A percentile compares a stretch with the other conserved stretches of the same genome.
Evolutionary conservation across 371 early-diverging fungal genomes (phyloP).

Genomic region (Actinomortierella wolfii): DNA sequence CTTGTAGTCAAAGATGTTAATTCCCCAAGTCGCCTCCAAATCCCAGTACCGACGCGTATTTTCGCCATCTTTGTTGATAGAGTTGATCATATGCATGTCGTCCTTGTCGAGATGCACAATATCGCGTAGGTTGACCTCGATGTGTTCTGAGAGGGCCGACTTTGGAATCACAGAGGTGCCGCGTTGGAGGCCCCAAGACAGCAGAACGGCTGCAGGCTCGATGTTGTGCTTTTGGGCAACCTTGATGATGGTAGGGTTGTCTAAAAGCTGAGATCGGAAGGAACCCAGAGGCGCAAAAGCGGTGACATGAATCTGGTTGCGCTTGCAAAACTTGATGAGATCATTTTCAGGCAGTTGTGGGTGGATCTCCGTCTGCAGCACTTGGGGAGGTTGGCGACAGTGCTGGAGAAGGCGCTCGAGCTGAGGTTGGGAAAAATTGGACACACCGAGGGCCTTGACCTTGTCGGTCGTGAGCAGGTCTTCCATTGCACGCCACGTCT

Average conservation of each 20-base stretch:
- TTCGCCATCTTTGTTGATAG: no score
- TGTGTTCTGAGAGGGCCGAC: conserved; percentile 54
- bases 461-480: conserved; percentile 45
- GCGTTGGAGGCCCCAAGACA: conserved; percentile 80
- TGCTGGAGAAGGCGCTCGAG: conserved; percentile 44
- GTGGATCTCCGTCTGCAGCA: conserved; percentile 70
- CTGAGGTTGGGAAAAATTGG: conserved; percentile 43
- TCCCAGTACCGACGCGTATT: no score
- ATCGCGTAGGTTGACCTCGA: conserved; percentile 52
- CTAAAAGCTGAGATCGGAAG: conserved; percentile 39
- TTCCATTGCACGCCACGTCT: conserved; percentile 59
- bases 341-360: conserved; percentile 56
- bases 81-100: no score
- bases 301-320: conserved; percentile 43
- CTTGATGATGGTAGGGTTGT: no score
- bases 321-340: conserved; percentile 38
- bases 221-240: conserved; percentile 66
- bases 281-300: conserved; percentile 55
- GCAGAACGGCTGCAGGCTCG: conserved; percentile 72
- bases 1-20: no score
- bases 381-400: conserved; percentile 45
- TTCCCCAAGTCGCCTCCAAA: no score
- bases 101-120: no score
- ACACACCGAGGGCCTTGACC: conserved; percentile 48
- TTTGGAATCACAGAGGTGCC: conserved; percentile 62